Base-by-base conservation (phyloP, 2,329 filamentous ascomycete species). In the Sarocladium brachiariae region DNA sequence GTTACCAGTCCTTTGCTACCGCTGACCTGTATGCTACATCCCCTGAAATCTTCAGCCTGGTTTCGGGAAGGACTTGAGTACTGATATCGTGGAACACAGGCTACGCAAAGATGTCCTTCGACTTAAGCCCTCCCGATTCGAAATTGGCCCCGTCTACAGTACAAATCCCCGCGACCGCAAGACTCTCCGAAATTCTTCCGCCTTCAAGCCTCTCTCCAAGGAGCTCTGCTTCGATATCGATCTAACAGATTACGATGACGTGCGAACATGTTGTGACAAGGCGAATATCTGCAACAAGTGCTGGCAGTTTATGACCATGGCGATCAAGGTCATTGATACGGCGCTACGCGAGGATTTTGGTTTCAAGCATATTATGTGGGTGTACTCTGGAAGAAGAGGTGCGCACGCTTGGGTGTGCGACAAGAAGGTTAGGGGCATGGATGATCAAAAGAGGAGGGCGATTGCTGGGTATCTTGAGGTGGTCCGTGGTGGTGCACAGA, bases 201-300 rank as follows among this genome's bases (percentile, higher is more conserved):
- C 88, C 8, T 96, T 99, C 71, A 86, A 85, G 56, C 92, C 93
- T 0, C 68, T 96, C 27, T 80, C 87, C 51, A 99, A 99, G 67
- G 93, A 99, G 67, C 74, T 99, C 34, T 96, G 96, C 60, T 97
- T 99, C 68, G 93, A 99, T 85, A 97, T 99, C 61, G 93, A 99
- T 79, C 80, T 99, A 80, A 97, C 93, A 50, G 93, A 97, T 70
- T 99, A 99, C 69, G 93, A 99, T 65, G 89, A 95, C 57, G 88
- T 99, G 56, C 84, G 93, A 58, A 96, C 91, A 24, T 99, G 93
- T 70, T 99, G 93, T 66, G 83, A 85, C 61, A 91, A 92, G 65
- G 89, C 92, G 8, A 95, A 88, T 59, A 97, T 99, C 57, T 99
- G 93, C 66, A 77, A 76, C 57, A 93, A 91, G 65, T 99, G 93